These are phyloP conservation scores for Calonectria fujianensis DNA, from an alignment of 2,329 filamentous ascomycete genomes.

Conservation along the genomic window DNA sequence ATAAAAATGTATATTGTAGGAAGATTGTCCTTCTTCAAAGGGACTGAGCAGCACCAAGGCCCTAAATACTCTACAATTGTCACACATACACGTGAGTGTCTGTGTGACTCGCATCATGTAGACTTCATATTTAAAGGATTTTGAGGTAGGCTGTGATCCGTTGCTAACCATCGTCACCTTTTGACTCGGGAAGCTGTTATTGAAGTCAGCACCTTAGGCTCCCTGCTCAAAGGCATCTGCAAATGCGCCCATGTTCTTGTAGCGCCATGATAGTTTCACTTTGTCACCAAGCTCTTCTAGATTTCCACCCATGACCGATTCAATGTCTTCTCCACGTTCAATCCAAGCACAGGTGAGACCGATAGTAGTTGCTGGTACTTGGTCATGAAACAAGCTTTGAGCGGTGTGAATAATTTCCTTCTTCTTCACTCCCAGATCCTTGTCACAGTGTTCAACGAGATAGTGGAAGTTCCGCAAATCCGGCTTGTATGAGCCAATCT, in stretches of 20 bases:
- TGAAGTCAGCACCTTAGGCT: neutral
- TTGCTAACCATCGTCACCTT: neutral
- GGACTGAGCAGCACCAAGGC: too few relatives aligned
- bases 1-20: too few relatives aligned
- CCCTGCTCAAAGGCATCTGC: slow-evolving; percentile 29
- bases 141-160: neutral
- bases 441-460: slow-evolving; percentile 71
- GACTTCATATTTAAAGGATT: neutral
- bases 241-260: slow-evolving; percentile 36
- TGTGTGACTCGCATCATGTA: neutral
- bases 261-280: slow-evolving; percentile 32
- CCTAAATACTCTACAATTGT: too few relatives aligned
- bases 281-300: slow-evolving; percentile 36
- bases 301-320: slow-evolving; percentile 45
- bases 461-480: slow-evolving; percentile 78
- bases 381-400: slow-evolving; percentile 79
- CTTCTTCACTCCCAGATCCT: slow-evolving; percentile 70
- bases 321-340: slow-evolving; percentile 64
- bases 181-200: neutral
- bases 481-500: slow-evolving; percentile 83
- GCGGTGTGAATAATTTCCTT: slow-evolving; percentile 79
- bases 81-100: too few relatives aligned
- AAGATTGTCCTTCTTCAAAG: too few relatives aligned
- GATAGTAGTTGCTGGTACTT: slow-evolving; percentile 76
- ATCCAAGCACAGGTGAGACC: slow-evolving; percentile 80